Percentiles rank a stretch among this genome's conserved stretches.
These are phyloP conservation scores for Tremella fuciformis DNA, from an alignment of 768 basidiomycete species.

Conservation along the genomic window DNA sequence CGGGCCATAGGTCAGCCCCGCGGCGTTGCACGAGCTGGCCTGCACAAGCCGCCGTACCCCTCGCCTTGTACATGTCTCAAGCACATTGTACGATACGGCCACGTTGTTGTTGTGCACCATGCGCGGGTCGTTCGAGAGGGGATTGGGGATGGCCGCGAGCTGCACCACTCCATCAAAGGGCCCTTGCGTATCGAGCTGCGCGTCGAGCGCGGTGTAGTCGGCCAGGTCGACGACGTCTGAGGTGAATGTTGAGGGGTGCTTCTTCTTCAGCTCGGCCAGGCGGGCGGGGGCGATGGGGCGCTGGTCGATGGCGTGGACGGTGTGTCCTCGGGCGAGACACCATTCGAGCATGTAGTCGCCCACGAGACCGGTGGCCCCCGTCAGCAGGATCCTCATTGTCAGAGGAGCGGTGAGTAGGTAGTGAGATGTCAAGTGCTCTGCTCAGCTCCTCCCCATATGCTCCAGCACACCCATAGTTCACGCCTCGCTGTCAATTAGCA, in stretches of 20 bases:
- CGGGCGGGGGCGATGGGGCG: conserved; percentile 17
- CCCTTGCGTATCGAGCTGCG: conserved; percentile 8
- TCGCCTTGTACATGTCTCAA: conserved; percentile 31
- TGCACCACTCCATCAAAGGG: conserved; percentile 40
- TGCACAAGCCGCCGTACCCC: conserved; percentile 43
- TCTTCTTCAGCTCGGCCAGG: not conserved
- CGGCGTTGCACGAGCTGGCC: conserved; percentile 45
- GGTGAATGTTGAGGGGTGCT: conserved; percentile 1
- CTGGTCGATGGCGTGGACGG: conserved; percentile 32
- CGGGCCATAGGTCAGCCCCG: conserved; percentile 35
- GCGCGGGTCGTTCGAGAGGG: conserved; percentile 20
- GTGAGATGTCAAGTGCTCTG: too few species aligned
- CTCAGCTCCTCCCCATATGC: too few species aligned
- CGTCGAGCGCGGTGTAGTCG: conserved; percentile 13
- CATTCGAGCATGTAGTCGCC: conserved; percentile 25
- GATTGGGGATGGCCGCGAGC: conserved; percentile 41
- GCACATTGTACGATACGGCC: conserved; percentile 37
- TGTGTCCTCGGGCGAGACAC: conserved; percentile 28
- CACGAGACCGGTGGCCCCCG: conserved; percentile 34
- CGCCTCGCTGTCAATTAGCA: too few species aligned
- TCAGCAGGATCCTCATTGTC: conserved; percentile 37
- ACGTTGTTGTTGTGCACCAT: conserved; percentile 43
- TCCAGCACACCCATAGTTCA: too few species aligned
- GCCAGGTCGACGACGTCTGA: conserved; percentile 20
- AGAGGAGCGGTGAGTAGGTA: conserved; percentile 3